phyloP scores from a whole-genome alignment of 495 filamentous ascomycete species.

The Penicillium bovifimosum region DNA sequence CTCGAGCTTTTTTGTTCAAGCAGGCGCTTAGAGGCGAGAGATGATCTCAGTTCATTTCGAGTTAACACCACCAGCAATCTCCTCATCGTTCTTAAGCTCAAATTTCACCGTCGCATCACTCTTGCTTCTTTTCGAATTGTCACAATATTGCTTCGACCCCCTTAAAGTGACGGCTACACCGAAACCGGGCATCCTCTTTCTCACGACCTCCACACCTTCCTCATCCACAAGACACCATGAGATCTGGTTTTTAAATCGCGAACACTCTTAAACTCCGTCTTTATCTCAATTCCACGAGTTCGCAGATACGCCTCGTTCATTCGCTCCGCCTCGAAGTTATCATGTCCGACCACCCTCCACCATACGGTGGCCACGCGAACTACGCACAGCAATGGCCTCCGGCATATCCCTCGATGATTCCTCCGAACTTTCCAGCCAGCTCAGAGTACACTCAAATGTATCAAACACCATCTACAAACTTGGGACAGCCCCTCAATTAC shows the following conservation, averaged over 20 bases:
- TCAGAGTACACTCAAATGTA: slow-evolving; percentile 10
- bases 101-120: background rate
- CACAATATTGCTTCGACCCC: too few species aligned
- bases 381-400: slow-evolving; percentile 33
- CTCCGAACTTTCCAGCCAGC: slow-evolving; percentile 19
- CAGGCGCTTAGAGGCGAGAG: slow-evolving; percentile 13
- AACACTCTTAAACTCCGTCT: background rate
- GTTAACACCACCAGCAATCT: background rate
- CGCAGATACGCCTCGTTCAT: background rate
- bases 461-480: slow-evolving; percentile 7
- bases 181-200: background rate
- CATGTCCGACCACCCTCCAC: slow-evolving; percentile 54
- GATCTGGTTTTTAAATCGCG: background rate
- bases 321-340: slow-evolving; percentile 1
- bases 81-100: background rate
- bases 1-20: slow-evolving; percentile 16
- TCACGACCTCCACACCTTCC: background rate
- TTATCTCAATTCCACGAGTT: background rate
- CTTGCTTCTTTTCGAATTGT: background rate
- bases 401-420: slow-evolving; percentile 21
- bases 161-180: background rate
- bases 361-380: slow-evolving; percentile 41
- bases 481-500: slow-evolving; percentile 13
- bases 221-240: background rate
- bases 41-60: background rate